Evolutionary conservation across 2,329 filamentous ascomycete genomes (phyloP).

Genomic region (Atkinsonella texensis): DNA sequence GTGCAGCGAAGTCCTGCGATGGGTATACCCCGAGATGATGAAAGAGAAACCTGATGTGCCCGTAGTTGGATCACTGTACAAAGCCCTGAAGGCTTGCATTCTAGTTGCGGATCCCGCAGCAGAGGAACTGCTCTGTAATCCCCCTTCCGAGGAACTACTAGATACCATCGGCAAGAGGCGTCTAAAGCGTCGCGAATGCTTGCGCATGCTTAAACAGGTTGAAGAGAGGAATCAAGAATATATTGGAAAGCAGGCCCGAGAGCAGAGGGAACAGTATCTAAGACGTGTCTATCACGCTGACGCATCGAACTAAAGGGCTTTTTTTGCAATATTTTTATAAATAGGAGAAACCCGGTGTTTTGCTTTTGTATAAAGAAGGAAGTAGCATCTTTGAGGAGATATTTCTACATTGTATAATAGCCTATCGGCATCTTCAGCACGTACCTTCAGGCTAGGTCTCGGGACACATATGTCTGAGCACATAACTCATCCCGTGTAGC

Average conservation of each 20-base stretch:
- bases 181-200: slow-evolving; percentile 20
- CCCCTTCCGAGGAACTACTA: slow-evolving; percentile 5
- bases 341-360: not conserved
- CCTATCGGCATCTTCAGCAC: too few relatives aligned
- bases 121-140: slow-evolving; percentile 17
- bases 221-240: slow-evolving; percentile 13
- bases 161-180: slow-evolving; percentile 10
- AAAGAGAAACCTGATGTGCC: slow-evolving; percentile 38
- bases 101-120: slow-evolving; percentile 40
- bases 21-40: slow-evolving; percentile 47
- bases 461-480: too few relatives aligned
- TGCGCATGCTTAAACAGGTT: slow-evolving; percentile 20
- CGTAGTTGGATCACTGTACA: slow-evolving; percentile 30
- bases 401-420: too few relatives aligned
- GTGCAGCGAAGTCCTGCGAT: slow-evolving; percentile 37
- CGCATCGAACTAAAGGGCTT: not conserved
- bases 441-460: too few relatives aligned
- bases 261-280: slow-evolving; percentile 8
- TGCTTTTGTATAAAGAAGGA: not conserved
- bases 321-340: not conserved
- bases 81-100: slow-evolving; percentile 42
- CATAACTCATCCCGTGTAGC: too few relatives aligned
- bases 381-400: too few relatives aligned
- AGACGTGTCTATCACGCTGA: slow-evolving; percentile 3
- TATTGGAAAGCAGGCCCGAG: slow-evolving; percentile 6